Evolutionary conservation across 768 basidiomycete species (phyloP).

Genomic region (Suillus clintonianus): DNA sequence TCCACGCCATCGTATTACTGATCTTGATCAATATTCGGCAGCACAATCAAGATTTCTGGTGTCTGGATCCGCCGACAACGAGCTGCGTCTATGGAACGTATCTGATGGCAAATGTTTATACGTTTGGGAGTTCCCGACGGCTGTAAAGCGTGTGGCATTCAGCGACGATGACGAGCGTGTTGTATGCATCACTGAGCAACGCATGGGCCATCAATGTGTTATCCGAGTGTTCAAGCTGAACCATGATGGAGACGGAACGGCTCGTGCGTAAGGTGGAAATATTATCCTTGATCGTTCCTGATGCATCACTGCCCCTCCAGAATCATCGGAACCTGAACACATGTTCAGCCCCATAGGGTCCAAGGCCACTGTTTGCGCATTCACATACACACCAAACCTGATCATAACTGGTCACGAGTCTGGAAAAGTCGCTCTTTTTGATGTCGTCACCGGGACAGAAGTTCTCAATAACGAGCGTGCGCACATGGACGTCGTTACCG

Average conservation of each 20-base stretch:
- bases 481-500: slow-evolving; percentile 85
- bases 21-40: slow-evolving; percentile 23
- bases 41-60: slow-evolving; percentile 86
- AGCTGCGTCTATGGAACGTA: slow-evolving; percentile 88
- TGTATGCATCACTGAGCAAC: slow-evolving; percentile 95
- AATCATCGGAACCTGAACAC: slow-evolving; percentile 70
- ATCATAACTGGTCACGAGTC: slow-evolving; percentile 97
- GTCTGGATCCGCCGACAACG: slow-evolving; percentile 93
- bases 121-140: slow-evolving; percentile 97
- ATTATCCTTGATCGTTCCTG: neutral
- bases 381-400: slow-evolving; percentile 72
- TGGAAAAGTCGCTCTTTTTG: slow-evolving; percentile 91
- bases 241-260: slow-evolving; percentile 74
- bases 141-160: slow-evolving; percentile 94
- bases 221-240: slow-evolving; percentile 90
- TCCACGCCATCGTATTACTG: neutral
- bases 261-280: slow-evolving; percentile 60
- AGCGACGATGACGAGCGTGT: slow-evolving; percentile 81
- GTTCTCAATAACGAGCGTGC: slow-evolving; percentile 81
- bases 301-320: slow-evolving; percentile 39
- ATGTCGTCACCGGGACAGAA: slow-evolving; percentile 86
- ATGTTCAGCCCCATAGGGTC: slow-evolving; percentile 90
- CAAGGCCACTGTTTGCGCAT: slow-evolving; percentile 96
- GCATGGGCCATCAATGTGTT: slow-evolving; percentile 90
- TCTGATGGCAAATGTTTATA: slow-evolving; percentile 89